Evolutionary conservation across 1,139 yeast genomes (phyloP).

Genomic region (Pichia sp.): DNA sequence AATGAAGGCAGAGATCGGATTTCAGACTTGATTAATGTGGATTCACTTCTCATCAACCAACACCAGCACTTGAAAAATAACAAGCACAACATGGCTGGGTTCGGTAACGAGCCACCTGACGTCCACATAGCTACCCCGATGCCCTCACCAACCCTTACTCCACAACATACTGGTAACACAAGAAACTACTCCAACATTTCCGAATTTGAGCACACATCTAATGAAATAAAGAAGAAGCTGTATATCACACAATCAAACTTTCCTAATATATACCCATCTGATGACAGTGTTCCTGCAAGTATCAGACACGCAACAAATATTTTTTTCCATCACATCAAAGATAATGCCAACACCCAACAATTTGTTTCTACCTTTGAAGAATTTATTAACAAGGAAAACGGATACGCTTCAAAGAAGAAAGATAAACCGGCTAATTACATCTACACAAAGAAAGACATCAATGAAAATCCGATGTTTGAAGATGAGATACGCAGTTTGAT

Average conservation of each 20-base stretch:
- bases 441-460: constrained; percentile 22
- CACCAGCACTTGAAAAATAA: constrained; percentile 26
- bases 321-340: constrained; percentile 56
- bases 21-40: constrained; percentile 47
- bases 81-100: constrained; percentile 2
- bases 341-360: constrained; percentile 62
- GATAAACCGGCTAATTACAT: constrained; percentile 3
- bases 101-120: constrained; percentile 38
- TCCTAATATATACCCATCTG: constrained; percentile 72
- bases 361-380: constrained; percentile 29
- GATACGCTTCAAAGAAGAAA: constrained; percentile 20
- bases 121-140: constrained; percentile 85
- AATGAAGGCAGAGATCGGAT: constrained; percentile 17
- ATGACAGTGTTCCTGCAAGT: constrained; percentile 56
- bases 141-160: constrained; percentile 76
- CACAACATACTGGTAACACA: constrained; percentile 37
- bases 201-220: constrained; percentile 37
- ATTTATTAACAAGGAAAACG: constrained; percentile 76
- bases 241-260: constrained; percentile 75
- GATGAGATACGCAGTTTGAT: constrained; percentile 43
- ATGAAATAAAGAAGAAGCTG: constrained; percentile 67
- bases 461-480: constrained; percentile 34
- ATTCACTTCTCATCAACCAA: constrained; percentile 29
- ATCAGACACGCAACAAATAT: constrained; percentile 73
- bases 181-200: constrained; percentile 29